phyloP scores from a whole-genome alignment of 495 filamentous ascomycete species.

The Emericellopsis terricola region DNA sequence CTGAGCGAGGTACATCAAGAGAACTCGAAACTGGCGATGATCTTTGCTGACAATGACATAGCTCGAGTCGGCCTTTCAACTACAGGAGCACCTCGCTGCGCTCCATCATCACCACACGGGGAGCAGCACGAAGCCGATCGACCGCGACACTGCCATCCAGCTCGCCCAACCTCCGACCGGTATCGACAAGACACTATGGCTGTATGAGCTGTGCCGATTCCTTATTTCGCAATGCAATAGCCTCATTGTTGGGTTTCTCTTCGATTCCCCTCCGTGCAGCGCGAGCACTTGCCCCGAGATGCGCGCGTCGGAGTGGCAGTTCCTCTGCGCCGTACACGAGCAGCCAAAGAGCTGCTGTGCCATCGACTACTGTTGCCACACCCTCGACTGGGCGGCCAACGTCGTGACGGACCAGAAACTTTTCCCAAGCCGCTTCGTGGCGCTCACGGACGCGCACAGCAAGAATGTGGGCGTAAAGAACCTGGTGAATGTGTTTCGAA shows the following conservation, averaged over 20 bases:
- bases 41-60: conserved; percentile 12
- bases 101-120: conserved; percentile 67
- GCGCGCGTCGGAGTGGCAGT: conserved; percentile 97
- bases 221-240: conserved; percentile 84
- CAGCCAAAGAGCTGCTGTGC: conserved; percentile 89
- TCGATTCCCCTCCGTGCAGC: conserved; percentile 76
- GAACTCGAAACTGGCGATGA: background rate
- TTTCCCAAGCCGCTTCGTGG: conserved; percentile 73
- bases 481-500: conserved; percentile 81
- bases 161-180: conserved; percentile 65
- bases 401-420: conserved; percentile 77
- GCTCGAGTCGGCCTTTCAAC: conserved; percentile 91
- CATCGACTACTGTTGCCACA: conserved; percentile 97
- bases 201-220: conserved; percentile 93
- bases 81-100: conserved; percentile 94
- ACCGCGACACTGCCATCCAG: conserved; percentile 46
- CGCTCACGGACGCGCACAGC: conserved; percentile 39
- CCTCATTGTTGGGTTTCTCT: conserved; percentile 78
- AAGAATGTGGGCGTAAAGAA: conserved; percentile 56
- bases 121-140: conserved; percentile 46
- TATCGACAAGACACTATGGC: conserved; percentile 76
- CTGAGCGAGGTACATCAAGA: conserved; percentile 47
- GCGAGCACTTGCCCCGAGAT: conserved; percentile 84
- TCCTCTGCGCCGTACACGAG: conserved; percentile 94
- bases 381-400: conserved; percentile 89